These are phyloP conservation scores for Rhodotorula sp. DNA, from an alignment of 1,284 basidiomycete species.

Conservation along the genomic window DNA sequence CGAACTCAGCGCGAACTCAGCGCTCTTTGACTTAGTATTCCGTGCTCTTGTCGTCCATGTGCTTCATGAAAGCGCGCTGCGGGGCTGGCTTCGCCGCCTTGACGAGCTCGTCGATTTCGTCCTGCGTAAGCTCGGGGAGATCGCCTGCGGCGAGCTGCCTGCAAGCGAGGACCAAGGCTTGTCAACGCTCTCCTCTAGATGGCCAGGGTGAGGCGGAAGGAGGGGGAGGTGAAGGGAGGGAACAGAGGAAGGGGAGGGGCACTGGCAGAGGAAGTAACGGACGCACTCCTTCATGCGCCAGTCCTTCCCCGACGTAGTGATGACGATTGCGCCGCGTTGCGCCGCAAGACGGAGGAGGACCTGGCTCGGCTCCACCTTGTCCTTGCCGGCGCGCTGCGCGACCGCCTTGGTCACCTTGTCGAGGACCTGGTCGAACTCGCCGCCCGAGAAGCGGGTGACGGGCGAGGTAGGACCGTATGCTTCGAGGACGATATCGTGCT, in stretches of 20 bases:
- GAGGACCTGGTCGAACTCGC: constrained; percentile 23
- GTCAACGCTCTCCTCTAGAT: not conserved
- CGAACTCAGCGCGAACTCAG: too few relatives aligned
- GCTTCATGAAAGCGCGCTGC: constrained; percentile 34
- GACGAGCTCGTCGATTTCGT: constrained; percentile 28
- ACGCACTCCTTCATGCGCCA: constrained; percentile 39
- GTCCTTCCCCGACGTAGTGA: constrained; percentile 41
- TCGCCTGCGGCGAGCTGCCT: constrained; percentile 35
- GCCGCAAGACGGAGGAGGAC: constrained; percentile 35
- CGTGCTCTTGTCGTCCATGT: constrained; percentile 28
- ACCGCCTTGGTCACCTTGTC: constrained; percentile 23
- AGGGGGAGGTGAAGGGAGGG: not conserved
- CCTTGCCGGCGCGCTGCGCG: constrained; percentile 7
- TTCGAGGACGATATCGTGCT: constrained; percentile 66
- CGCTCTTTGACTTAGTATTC: constrained; percentile 17
- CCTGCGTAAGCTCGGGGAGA: constrained; percentile 26
- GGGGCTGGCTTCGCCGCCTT: constrained; percentile 19
- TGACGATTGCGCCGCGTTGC: constrained; percentile 35
- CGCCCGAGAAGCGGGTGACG: constrained; percentile 22
- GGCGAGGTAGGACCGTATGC: constrained; percentile 39
- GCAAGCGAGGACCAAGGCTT: constrained; percentile 1
- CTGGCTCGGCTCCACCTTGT: constrained; percentile 33
- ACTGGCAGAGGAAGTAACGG: too few relatives aligned
- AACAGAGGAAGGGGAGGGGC: not conserved
- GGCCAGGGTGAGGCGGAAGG: not conserved